A percentile compares a stretch with the other conserved stretches of the same genome.
phyloP scores from a whole-genome alignment of 2,329 filamentous ascomycete species.

The Pestalotiopsis fici region DNA sequence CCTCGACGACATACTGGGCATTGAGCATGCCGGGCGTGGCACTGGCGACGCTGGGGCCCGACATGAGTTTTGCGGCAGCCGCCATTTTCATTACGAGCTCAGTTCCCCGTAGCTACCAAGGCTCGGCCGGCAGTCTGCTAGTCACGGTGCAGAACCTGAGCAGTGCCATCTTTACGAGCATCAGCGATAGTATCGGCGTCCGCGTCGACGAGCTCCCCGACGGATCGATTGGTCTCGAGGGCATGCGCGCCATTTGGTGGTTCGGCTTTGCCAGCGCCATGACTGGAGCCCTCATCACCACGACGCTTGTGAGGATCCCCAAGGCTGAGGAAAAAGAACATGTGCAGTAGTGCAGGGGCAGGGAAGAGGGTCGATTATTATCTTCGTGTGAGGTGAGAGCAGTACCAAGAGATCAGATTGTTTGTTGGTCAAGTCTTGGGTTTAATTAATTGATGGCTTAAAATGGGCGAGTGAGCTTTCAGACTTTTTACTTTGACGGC shows the following conservation, averaged over 20 bases:
- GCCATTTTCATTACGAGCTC: constrained; percentile 49
- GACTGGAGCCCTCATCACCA: constrained; percentile 20
- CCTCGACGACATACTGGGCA: constrained; percentile 42
- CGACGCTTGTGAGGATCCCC: constrained; percentile 19
- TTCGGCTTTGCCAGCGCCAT: constrained; percentile 21
- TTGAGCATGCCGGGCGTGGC: constrained; percentile 44
- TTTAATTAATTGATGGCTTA: too few relatives aligned
- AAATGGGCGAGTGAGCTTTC: too few relatives aligned
- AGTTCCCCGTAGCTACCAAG: constrained; percentile 46
- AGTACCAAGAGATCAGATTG: not conserved
- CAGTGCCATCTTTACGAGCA: constrained; percentile 39
- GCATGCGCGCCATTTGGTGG: constrained; percentile 24
- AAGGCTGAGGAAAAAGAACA: constrained; percentile 26
- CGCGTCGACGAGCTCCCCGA: constrained; percentile 21
- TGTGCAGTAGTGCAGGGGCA: constrained; percentile 16
- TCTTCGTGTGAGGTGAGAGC: too few relatives aligned
- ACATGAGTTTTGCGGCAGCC: constrained; percentile 46
- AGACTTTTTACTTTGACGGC: not conserved
- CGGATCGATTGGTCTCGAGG: constrained; percentile 21
- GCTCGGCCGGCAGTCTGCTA: constrained; percentile 43
- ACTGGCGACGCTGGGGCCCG: constrained; percentile 46
- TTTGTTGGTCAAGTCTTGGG: not conserved
- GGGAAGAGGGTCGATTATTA: too few relatives aligned
- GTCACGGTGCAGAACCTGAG: constrained; percentile 48
- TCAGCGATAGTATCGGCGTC: constrained; percentile 33